Base-by-base conservation (phyloP, 805 yeast genomes). In the Nakazawaea ishiwadae region DNA sequence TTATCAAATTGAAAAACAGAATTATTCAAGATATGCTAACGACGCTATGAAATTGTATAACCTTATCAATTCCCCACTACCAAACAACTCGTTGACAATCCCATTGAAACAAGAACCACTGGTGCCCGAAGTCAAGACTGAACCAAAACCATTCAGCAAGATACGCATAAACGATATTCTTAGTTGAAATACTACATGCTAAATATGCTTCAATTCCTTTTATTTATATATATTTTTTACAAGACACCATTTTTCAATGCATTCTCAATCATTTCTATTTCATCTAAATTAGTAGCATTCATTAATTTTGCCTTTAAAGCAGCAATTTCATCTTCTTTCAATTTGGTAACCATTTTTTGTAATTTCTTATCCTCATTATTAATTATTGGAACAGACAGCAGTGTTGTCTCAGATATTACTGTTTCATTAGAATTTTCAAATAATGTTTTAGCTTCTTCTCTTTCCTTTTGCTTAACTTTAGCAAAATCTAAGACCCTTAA, bases 181-280 rank as follows among this genome's bases (percentile, higher is more conserved):
- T 11, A 40, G 44, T 31, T 40, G 20, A 30, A 11, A 18, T 20
- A 4, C n/a, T n/a, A n/a, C n/a, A n/a, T n/a, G n/a, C n/a, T n/a
- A n/a, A n/a, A n/a, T n/a, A n/a, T n/a, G n/a, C n/a, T n/a, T 4
- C 24, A 27, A 24, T 30, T 29, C 19, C 16, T 35, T 20, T 20
- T 17, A 16, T 18, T 33, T 18, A n/a, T 17, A 21, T 29, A 27
- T 31, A 9, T 28, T 45, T 8, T 14, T 43, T 42, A 56, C 26
- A 58, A 23, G 41, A 60, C 60, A 3, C 69, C 79, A 26, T 56
- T 62, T 42, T 60, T 59, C 34, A 84, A 61, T 16, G 75, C 66
- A 20, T 60, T 64, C 55, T 87, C 95, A 18, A 89, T 73, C 38
- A 76, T 63, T 44, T 81, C 84, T 5, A 89, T 84, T 48, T 90